Base-by-base conservation (phyloP, 2,329 filamentous ascomycete species). In the Fragosphaeria purpurea region DNA sequence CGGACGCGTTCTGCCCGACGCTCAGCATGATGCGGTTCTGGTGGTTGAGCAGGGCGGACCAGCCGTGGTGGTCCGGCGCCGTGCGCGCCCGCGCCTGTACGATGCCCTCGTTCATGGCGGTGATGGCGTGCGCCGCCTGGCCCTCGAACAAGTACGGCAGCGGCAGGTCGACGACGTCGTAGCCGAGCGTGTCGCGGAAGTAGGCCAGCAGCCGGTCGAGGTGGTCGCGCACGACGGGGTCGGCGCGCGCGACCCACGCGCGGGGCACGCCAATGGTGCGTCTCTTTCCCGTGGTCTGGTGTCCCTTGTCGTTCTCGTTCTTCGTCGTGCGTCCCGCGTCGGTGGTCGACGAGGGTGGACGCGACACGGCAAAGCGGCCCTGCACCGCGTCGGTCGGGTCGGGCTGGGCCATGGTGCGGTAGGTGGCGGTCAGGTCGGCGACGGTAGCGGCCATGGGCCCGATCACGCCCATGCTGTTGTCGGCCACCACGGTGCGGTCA, bases 371-470 rank as follows among this genome's bases (percentile, higher is more conserved):
- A 63, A 94, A 93, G 11, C 74, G 68, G 7, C 75, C 67, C 13
- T 85, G 84, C 7, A 74, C 66, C 0, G 75, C 70, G 62, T 84
- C 76, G 3, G 73, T 66, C 0, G 83, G 78, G 59, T 95, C 77
- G 0, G 88, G 85, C 48, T 80, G 76, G 2, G 86, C 77, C 76
- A 94, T 88, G 59, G 86, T 64, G 46, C 86, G 82, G 69, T 93
- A 96, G n/a, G 86, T 84, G 48, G 89, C 74, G 54, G 85, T 83
- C 6, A 96, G 77, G 60, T 95, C 90, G 38, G 82, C 73, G 55
- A 86, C 86, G 50, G 77, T 91, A 45, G 80, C 76, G 12, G 87
- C 85, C 60, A 95, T 77, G 7, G 90, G 89, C 0, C 88, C 87
- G 6, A 79, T 71, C 12, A 93, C 83, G 50, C 72, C 75, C 61